phyloP scores from a whole-genome alignment of 2,329 filamentous ascomycete genomes.

The Westerdykella ornata region DNA sequence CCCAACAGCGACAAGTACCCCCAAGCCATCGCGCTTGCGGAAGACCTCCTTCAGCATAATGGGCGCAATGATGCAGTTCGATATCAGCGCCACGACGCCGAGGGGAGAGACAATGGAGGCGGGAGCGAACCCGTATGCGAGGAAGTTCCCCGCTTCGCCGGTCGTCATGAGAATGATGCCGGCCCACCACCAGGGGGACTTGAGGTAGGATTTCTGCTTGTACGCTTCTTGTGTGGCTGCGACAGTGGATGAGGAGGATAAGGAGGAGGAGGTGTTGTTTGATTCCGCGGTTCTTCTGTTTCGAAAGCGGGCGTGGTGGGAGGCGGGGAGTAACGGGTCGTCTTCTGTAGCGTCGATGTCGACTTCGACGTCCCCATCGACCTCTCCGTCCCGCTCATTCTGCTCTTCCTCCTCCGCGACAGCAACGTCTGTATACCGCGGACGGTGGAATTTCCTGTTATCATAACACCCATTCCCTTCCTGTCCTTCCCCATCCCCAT shows the following conservation, averaged over 20 bases:
- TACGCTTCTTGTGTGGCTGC: slow-evolving; percentile 22
- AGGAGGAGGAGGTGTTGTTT: neutral
- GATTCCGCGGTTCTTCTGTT: neutral
- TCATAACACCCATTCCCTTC: slow-evolving; percentile 4
- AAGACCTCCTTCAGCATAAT: slow-evolving; percentile 90
- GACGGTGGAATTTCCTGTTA: slow-evolving; percentile 5
- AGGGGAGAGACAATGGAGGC: slow-evolving; percentile 95
- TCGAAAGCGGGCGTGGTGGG: neutral
- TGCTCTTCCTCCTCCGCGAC: neutral
- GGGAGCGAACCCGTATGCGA: slow-evolving; percentile 95
- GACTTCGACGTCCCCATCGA: no score
- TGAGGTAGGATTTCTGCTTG: slow-evolving; percentile 67
- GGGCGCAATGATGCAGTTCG: slow-evolving; percentile 94
- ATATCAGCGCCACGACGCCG: slow-evolving; percentile 92
- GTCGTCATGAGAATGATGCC: slow-evolving; percentile 89
- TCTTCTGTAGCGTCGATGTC: slow-evolving; percentile 23
- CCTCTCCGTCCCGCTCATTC: slow-evolving; percentile 3
- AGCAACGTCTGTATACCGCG: slow-evolving; percentile 3
- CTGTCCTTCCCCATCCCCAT: slow-evolving; percentile 42
- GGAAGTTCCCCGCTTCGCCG: slow-evolving; percentile 91
- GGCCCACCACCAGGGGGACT: slow-evolving; percentile 92
- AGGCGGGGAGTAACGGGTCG: slow-evolving; percentile 25
- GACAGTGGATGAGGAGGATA: neutral
- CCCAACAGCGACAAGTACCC: slow-evolving; percentile 77
- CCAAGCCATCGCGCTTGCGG: slow-evolving; percentile 74